Conservation (phyloP, 2,329 filamentous ascomycete genomes). For the Exophiala sp. region DNA sequence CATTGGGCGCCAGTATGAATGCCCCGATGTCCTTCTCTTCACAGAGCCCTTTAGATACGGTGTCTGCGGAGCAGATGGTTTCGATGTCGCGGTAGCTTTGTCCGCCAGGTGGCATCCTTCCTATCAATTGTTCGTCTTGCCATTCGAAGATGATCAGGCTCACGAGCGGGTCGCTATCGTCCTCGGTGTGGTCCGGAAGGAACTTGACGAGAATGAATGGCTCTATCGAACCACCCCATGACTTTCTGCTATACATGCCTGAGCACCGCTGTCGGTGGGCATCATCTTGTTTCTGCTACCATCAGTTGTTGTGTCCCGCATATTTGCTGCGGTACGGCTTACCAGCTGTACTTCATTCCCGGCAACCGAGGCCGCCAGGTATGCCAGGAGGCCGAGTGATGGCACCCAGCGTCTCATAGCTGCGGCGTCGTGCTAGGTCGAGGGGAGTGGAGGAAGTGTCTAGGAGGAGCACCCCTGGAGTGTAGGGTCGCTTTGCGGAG, state of each 20-base stretch:
- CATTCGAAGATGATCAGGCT: conserved; percentile 92
- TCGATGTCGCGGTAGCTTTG: conserved; percentile 56
- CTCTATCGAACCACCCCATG: conserved; percentile 82
- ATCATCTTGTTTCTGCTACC: conserved; percentile 62
- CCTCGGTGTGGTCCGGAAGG: conserved; percentile 48
- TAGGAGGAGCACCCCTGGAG: background rate
- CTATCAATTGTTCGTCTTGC: conserved; percentile 74
- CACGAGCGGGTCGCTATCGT: conserved; percentile 64
- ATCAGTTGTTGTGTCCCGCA: conserved; percentile 6
- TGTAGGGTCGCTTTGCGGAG: background rate
- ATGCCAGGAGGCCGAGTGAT: conserved; percentile 26
- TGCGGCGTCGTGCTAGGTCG: background rate
- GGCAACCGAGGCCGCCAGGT: conserved; percentile 30
- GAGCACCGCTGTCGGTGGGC: conserved; percentile 75
- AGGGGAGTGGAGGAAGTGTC: background rate
- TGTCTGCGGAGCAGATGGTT: conserved; percentile 70
- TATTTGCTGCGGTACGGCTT: conserved; percentile 20
- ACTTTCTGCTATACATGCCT: conserved; percentile 88
- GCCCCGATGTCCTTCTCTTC: conserved; percentile 70
- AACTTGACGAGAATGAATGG: conserved; percentile 87
- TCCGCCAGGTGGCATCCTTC: conserved; percentile 55
- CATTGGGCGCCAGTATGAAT: conserved; percentile 75
- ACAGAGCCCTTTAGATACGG: conserved; percentile 65
- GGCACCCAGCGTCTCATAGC: conserved; percentile 25
- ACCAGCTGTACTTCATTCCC: conserved; percentile 45